Evolutionary conservation across 2,329 filamentous ascomycete genomes (phyloP).

Genomic region (Fusarium proliferatum): DNA sequence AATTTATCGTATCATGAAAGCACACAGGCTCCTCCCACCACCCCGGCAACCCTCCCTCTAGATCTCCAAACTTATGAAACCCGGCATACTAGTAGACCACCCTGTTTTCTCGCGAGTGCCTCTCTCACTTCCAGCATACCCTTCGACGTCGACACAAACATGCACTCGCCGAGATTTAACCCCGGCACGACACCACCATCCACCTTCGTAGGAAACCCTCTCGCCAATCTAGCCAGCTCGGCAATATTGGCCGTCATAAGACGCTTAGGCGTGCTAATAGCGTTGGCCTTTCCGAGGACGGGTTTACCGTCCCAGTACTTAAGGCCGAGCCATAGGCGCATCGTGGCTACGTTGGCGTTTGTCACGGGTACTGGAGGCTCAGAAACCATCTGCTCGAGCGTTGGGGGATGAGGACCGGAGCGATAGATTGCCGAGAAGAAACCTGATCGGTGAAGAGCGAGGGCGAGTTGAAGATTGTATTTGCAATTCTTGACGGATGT

Average conservation of each 20-base stretch:
- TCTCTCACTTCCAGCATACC: slow-evolving; percentile 86
- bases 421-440: slow-evolving; percentile 85
- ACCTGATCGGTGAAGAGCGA: slow-evolving; percentile 84
- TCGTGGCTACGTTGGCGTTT: slow-evolving; percentile 75
- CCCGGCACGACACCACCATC: slow-evolving; percentile 78
- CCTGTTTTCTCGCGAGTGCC: slow-evolving; percentile 81
- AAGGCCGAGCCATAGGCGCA: slow-evolving; percentile 87
- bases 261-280: slow-evolving; percentile 80
- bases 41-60: not conserved
- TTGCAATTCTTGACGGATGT: slow-evolving; percentile 86
- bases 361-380: slow-evolving; percentile 69
- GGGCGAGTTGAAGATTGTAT: slow-evolving; percentile 78
- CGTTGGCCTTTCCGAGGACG: slow-evolving; percentile 73
- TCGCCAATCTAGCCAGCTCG: slow-evolving; percentile 72
- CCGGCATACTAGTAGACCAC: slow-evolving; percentile 82
- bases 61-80: slow-evolving; percentile 57
- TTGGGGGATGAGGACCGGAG: slow-evolving; percentile 67
- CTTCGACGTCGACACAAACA: slow-evolving; percentile 81
- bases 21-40: slow-evolving; percentile 17
- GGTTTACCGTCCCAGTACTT: slow-evolving; percentile 91
- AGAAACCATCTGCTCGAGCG: slow-evolving; percentile 57
- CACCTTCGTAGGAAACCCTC: slow-evolving; percentile 70
- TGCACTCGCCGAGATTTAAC: slow-evolving; percentile 81
- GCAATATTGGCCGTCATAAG: slow-evolving; percentile 72
- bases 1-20: slow-evolving; percentile 38